Evolutionary conservation across 805 yeast species (phyloP), one percentile per base, ranked within the genome.

Genomic region (Ogataea pignaliae): DNA sequence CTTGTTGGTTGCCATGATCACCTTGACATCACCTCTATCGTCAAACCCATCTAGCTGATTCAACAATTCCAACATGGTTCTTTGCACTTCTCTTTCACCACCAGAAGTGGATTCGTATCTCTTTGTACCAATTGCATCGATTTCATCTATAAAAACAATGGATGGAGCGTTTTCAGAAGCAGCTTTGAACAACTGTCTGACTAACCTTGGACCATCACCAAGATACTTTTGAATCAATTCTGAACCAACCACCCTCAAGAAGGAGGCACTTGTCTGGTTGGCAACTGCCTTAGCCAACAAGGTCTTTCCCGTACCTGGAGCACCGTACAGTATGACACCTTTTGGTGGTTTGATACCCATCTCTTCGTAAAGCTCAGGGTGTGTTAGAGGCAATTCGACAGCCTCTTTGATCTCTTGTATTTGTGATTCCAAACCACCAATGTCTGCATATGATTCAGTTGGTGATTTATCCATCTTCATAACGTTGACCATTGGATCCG

Each of bases 261-360:
- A 93, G 3, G 97, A 89, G 2, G 98, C 98, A 50, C 93, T 83
- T 1, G 99, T 93, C 61, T 93, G 97, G 66, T 93, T 91, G 3
- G 99, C 99, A 39, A 93, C 99, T 0, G 99, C 99, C 66, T 90
- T 91, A 12, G 98, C 98, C 55, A 91, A 74, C 46, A 91, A 71
- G 1, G 98, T 91, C 66, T 91, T 91, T 57, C 98, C 98, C 3
- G 98, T 91, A 67, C 98, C 98, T 31, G 98, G 98, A 0, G 97
- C 95, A 60, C 98, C 98, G 63, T 91, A 91, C 46, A 91, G 73
- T 56, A 91, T 90, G 41, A 91, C 98, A 70, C 98, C 98, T 70
- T 91, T 91, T 42, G 98, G 98, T 11, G 97, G 98, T 61, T 90
- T 89, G 59, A 91, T 91, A 57, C 98, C 98, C 97, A 91, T 90